Evolutionary conservation across 2,329 filamentous ascomycete genomes (phyloP).

Genomic region (Didymellaceae sp.): DNA sequence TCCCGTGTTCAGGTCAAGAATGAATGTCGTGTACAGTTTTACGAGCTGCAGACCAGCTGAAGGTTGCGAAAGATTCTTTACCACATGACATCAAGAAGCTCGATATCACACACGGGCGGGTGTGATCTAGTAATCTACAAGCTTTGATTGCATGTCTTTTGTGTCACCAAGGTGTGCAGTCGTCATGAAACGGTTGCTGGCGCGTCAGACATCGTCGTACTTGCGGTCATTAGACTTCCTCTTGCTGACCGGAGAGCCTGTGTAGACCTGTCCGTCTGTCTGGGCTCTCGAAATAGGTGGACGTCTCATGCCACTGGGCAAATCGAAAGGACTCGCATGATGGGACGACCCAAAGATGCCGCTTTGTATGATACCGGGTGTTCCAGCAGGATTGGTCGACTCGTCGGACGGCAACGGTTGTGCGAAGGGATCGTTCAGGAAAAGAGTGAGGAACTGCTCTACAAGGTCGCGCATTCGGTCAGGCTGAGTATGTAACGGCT

Average conservation of each 20-base stretch:
- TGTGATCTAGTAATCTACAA: too few species aligned
- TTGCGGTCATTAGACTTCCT: constrained; percentile 13
- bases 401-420: constrained; percentile 24
- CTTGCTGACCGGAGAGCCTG: constrained; percentile 35
- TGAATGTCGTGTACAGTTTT: too few species aligned
- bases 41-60: too few species aligned
- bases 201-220: background rate
- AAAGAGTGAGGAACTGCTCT: constrained; percentile 55
- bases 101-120: too few species aligned
- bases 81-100: too few species aligned
- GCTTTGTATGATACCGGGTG: constrained; percentile 35
- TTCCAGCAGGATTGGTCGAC: constrained; percentile 27
- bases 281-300: constrained; percentile 25
- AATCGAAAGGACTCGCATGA: constrained; percentile 42
- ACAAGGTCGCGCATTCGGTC: constrained; percentile 56
- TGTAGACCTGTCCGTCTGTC: constrained; percentile 25
- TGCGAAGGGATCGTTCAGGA: constrained; percentile 54
- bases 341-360: constrained; percentile 30
- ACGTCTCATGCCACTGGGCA: constrained; percentile 35
- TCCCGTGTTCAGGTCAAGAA: too few species aligned
- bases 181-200: too few species aligned
- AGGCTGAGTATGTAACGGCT: constrained; percentile 48
- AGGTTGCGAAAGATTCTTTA: too few species aligned
- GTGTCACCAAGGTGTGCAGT: too few species aligned
- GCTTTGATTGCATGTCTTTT: background rate